Evolutionary conservation across 768 basidiomycete species (phyloP).

Genomic region (Mycena metata): DNA sequence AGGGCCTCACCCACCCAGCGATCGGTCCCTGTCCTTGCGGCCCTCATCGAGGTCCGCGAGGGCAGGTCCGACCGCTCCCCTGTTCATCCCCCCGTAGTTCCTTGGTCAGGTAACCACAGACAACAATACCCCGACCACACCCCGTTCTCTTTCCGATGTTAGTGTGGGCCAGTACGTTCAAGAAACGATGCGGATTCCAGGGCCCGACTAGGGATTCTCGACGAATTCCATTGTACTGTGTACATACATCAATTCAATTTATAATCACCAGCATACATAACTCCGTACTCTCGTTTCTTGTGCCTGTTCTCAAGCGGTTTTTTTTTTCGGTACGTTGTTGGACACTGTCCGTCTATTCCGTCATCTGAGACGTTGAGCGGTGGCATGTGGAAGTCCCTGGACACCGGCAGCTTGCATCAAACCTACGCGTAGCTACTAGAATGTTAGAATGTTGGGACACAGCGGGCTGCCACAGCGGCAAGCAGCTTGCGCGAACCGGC

Average conservation of each 20-base stretch:
- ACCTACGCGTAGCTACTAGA: too few relatives aligned
- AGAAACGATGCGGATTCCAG: slow-evolving; percentile 11
- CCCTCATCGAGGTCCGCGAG: neutral
- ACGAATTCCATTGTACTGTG: slow-evolving; percentile 29
- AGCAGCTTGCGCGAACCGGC: too few relatives aligned
- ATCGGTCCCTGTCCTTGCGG: neutral
- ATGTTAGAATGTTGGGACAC: too few relatives aligned
- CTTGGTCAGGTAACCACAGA: neutral
- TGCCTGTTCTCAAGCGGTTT: too few relatives aligned
- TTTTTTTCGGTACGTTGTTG: too few relatives aligned
- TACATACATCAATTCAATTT: neutral
- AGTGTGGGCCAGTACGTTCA: slow-evolving; percentile 12
- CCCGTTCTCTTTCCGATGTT: neutral
- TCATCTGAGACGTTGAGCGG: too few relatives aligned
- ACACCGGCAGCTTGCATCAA: too few relatives aligned
- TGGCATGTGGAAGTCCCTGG: too few relatives aligned
- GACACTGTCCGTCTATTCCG: too few relatives aligned
- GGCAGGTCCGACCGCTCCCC: neutral
- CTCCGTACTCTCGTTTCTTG: too few relatives aligned
- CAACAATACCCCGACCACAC: neutral
- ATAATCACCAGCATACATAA: too few relatives aligned
- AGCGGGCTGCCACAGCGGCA: too few relatives aligned
- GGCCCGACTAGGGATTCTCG: slow-evolving; percentile 27
- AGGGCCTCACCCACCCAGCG: neutral
- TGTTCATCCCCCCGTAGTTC: neutral